Evolutionary conservation across 2,329 filamentous ascomycete species (phyloP).

Genomic region (Talaromyces sp.): DNA sequence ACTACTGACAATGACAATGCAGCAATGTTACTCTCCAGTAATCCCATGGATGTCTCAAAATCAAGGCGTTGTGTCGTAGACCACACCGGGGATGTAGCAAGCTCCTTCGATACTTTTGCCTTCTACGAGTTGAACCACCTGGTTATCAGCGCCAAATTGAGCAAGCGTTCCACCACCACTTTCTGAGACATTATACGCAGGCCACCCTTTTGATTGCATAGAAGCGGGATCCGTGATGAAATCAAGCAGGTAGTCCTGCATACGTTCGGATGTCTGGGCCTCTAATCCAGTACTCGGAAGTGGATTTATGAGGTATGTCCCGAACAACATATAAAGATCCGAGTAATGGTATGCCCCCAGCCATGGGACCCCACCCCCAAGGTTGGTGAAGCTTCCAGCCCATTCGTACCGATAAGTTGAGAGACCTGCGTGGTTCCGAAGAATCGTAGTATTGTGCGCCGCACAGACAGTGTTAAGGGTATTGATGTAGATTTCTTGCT

Average conservation of each 20-base stretch:
- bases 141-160: background rate
- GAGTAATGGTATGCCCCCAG: background rate
- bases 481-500: background rate
- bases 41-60: no score
- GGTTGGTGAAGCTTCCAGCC: conserved; percentile 37
- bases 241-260: background rate
- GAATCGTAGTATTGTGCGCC: conserved; percentile 13
- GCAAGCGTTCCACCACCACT: background rate
- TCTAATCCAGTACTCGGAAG: background rate
- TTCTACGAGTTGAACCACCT: background rate
- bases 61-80: no score
- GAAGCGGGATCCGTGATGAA: background rate
- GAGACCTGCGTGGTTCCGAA: conserved; percentile 21
- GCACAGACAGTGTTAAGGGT: conserved; percentile 23
- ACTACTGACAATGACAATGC: no score
- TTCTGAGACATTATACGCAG: background rate
- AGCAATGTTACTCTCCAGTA: no score
- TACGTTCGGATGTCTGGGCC: background rate
- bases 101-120: background rate
- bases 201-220: background rate
- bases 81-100: background rate
- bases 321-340: background rate
- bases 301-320: background rate
- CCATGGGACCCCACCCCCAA: conserved; percentile 20
- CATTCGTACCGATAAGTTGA: conserved; percentile 38